Evolutionary conservation across 2,329 filamentous ascomycete genomes (phyloP).

Genomic region (Arthrobotrys conoides): DNA sequence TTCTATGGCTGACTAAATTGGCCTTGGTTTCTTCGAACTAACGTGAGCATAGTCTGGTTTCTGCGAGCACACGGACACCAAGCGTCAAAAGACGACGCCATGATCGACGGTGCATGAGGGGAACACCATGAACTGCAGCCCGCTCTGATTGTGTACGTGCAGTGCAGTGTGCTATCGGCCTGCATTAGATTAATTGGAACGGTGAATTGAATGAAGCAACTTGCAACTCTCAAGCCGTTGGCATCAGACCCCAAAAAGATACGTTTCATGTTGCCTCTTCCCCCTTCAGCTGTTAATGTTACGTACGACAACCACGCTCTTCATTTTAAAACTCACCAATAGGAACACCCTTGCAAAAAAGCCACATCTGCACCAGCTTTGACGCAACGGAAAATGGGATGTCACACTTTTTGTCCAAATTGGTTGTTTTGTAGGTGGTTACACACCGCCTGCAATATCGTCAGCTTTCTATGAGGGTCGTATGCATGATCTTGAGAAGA

Average conservation of each 20-base stretch:
- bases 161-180: conserved; percentile 43
- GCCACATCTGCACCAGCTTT: conserved; percentile 49
- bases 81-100: conserved; percentile 38
- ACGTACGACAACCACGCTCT: conserved; percentile 33
- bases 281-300: conserved; percentile 12
- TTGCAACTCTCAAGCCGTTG: conserved; percentile 14
- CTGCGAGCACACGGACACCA: conserved; percentile 47
- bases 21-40: background rate
- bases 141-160: conserved; percentile 1
- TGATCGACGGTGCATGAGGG: conserved; percentile 60
- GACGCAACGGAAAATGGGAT: conserved; percentile 21
- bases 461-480: background rate
- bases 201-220: too few species aligned
- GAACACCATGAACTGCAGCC: conserved; percentile 10
- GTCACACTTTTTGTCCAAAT: conserved; percentile 22
- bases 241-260: conserved; percentile 20
- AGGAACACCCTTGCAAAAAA: conserved; percentile 11
- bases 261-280: conserved; percentile 43
- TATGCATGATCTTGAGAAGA: conserved; percentile 19
- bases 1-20: conserved; percentile 15
- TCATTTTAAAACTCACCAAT: conserved; percentile 52
- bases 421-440: background rate
- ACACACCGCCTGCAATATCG: conserved; percentile 2
- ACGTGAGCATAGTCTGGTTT: too few species aligned
- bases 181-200: conserved; percentile 35